Evolutionary conservation across 768 basidiomycete genomes (phyloP).

Genomic region (Terana coerulea): DNA sequence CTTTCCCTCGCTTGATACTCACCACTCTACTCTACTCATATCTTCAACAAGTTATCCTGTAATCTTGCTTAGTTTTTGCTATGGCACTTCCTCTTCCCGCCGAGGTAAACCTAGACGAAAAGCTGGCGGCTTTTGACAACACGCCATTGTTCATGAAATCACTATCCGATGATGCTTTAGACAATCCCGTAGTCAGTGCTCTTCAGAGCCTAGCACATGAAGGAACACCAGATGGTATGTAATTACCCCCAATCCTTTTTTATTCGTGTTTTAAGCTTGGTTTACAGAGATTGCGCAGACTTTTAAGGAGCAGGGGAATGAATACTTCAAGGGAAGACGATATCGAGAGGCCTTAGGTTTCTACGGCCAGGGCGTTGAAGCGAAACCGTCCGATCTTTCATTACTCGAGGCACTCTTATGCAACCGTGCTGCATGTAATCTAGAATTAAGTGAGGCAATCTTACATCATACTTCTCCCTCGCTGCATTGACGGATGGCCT

Average conservation of each 20-base stretch:
- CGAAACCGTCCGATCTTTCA: slow-evolving; percentile 60
- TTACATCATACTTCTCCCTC: slow-evolving; percentile 3
- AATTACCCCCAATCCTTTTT: background rate
- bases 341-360: slow-evolving; percentile 86
- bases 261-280: background rate
- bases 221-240: slow-evolving; percentile 91
- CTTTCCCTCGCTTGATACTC: background rate
- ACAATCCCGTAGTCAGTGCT: slow-evolving; percentile 70
- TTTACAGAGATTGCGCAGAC: slow-evolving; percentile 78
- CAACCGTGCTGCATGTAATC: slow-evolving; percentile 92
- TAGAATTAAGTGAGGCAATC: slow-evolving; percentile 67
- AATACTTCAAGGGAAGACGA: slow-evolving; percentile 85
- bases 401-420: slow-evolving; percentile 68
- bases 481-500: slow-evolving; percentile 7
- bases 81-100: slow-evolving; percentile 20
- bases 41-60: background rate
- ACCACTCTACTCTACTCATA: too few relatives aligned
- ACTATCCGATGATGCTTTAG: slow-evolving; percentile 64
- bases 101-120: slow-evolving; percentile 28
- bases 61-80: background rate
- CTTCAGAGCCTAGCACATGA: slow-evolving; percentile 84
- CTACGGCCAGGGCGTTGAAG: slow-evolving; percentile 88
- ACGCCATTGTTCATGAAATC: slow-evolving; percentile 92
- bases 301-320: slow-evolving; percentile 96
- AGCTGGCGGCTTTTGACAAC: slow-evolving; percentile 49